Evolutionary conservation across 352 stramenopile species (phyloP), one percentile per base, ranked within the genome.

Genomic region (Pythium aristosporum): DNA sequence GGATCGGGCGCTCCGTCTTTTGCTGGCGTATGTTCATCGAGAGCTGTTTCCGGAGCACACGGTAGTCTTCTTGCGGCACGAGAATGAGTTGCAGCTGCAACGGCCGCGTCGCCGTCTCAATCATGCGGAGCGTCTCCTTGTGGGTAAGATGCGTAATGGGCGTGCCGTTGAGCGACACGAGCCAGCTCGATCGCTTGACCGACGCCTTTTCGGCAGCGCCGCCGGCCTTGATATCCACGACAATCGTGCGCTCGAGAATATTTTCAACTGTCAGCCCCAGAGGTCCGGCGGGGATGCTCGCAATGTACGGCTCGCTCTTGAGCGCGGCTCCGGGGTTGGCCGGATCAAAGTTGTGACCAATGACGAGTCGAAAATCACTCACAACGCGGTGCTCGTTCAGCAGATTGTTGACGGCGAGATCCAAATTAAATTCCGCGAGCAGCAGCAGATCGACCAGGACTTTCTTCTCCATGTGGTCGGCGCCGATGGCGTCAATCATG

Each of bases 221-320:
- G 30, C 79, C 80, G 37, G 84, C 74, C 73, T 94, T 96, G 60
- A 96, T 94, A 43, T 94, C 86, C 20, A 96, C 87, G 37, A 96
- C 83, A 44, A 96, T 92, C 21, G 87, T 96, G 54, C 87, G 77
- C 74, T 95, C 87, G 10, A 94, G 55, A 30, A 94, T 92, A 37
- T 96, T 96, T 59, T 96, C 87, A n/a, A 96, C 87, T 1, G 87
- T 96, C 25, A 96, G 75, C 20, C 87, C 87, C 32, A 96, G 72
- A 2, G 87, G 84, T 1, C 87, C 87, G 1, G 85, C 73, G n/a
- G 87, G 87, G 63, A 96, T 92, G 5, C 74, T 86, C 13, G 82
- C 85, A 10, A 71, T 52, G 46, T 96, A 96, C 15, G 79, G 68
- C 5, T 79, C 78, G 15, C 61, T 74, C 28, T 77, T 75, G 70